These are phyloP conservation scores for Drechmeria coniospora DNA, from an alignment of 2,329 filamentous ascomycete genomes.

Conservation along the genomic window DNA sequence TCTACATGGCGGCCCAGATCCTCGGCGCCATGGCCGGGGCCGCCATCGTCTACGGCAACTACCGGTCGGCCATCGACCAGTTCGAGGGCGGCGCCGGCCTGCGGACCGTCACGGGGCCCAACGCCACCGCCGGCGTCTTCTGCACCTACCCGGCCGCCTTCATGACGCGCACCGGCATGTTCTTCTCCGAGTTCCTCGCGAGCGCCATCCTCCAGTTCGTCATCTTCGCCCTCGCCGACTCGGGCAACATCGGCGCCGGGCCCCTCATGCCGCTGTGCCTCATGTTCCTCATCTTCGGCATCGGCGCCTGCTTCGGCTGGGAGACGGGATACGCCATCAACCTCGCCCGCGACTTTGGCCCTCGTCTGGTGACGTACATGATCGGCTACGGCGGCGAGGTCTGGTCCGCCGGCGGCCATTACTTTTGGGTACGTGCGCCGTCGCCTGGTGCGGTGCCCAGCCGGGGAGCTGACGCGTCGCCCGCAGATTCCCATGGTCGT, in stretches of 20 bases:
- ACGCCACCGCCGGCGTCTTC: slow-evolving; percentile 54
- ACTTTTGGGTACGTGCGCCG: slow-evolving; percentile 46
- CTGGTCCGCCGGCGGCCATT: slow-evolving; percentile 52
- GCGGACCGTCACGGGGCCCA: slow-evolving; percentile 43
- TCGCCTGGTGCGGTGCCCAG: not conserved
- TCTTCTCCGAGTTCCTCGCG: slow-evolving; percentile 58
- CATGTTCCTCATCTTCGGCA: slow-evolving; percentile 60
- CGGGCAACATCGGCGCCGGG: slow-evolving; percentile 39
- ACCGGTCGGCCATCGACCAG: slow-evolving; percentile 46
- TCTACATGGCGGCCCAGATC: slow-evolving; percentile 51
- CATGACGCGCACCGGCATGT: slow-evolving; percentile 49
- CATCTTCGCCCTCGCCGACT: slow-evolving; percentile 54
- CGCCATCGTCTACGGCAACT: slow-evolving; percentile 46
- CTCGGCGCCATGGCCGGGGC: slow-evolving; percentile 51
- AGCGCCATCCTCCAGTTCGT: slow-evolving; percentile 54
- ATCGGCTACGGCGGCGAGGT: slow-evolving; percentile 53
- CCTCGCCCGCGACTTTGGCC: slow-evolving; percentile 56
- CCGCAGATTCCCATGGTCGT: slow-evolving; percentile 53
- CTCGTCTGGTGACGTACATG: slow-evolving; percentile 49
- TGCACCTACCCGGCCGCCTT: slow-evolving; percentile 56
- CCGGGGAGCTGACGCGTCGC: slow-evolving; percentile 2
- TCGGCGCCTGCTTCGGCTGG: slow-evolving; percentile 61
- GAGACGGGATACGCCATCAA: slow-evolving; percentile 67
- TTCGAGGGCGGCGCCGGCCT: slow-evolving; percentile 46
- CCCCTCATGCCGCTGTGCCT: slow-evolving; percentile 41